phyloP scores from a whole-genome alignment of 2,329 filamentous ascomycete genomes.

The Phaeosphaeriaceae sp. region DNA sequence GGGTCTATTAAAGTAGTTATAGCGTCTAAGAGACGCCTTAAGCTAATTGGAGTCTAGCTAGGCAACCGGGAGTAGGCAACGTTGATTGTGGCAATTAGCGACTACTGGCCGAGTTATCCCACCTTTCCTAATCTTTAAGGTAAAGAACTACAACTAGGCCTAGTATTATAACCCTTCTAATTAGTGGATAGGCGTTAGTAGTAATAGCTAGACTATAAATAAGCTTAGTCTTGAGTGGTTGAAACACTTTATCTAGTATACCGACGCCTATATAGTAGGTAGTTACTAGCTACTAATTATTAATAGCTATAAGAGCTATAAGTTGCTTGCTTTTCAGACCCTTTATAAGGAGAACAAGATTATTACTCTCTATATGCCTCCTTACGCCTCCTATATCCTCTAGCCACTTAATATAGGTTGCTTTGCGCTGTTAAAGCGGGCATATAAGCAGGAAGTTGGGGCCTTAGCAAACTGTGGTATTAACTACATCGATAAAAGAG shows the following conservation, averaged over 20 bases:
- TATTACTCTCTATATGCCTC: no score
- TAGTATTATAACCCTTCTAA: slow-evolving; percentile 18
- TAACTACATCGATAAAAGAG: no score
- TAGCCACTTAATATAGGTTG: no score
- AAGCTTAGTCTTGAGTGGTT: slow-evolving; percentile 45
- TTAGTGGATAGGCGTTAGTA: slow-evolving; percentile 36
- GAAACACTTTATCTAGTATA: slow-evolving; percentile 5
- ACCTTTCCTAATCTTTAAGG: slow-evolving; percentile 26
- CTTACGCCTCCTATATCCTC: no score
- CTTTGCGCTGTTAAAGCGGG: slow-evolving; percentile 11
- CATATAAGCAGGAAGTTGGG: slow-evolving; percentile 38
- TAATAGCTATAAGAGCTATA: no score
- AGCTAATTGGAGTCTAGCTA: slow-evolving; percentile 26
- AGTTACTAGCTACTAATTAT: no score
- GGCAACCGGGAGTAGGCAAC: slow-evolving; percentile 37
- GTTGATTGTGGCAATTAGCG: slow-evolving; percentile 20
- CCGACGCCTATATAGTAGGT: no score
- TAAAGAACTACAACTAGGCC: slow-evolving; percentile 7
- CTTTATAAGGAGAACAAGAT: no score
- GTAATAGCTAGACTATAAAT: slow-evolving; percentile 47
- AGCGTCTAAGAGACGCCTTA: slow-evolving; percentile 21
- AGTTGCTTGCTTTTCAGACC: no score
- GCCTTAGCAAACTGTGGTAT: slow-evolving; percentile 33
- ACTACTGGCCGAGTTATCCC: slow-evolving; percentile 4
- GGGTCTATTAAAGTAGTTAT: no score